Percentiles rank a stretch among this genome's conserved stretches.
Evolutionary conservation across 345 rosid genomes (phyloP).

Genomic region (Bruguiera sexangula): DNA sequence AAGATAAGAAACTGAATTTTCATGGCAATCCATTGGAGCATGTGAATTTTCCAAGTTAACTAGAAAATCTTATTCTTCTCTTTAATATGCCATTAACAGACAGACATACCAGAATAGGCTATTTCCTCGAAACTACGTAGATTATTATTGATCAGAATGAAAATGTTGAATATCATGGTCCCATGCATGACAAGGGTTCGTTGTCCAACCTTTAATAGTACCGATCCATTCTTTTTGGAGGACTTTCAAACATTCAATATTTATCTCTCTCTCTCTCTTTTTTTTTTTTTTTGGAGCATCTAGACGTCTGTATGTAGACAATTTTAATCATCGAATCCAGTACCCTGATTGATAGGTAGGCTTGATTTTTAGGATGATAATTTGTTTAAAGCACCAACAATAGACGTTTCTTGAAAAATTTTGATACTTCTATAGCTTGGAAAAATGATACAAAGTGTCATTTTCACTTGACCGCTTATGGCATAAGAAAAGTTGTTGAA

Average conservation of each 20-base stretch:
- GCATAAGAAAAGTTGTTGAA: background rate
- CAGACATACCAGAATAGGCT: slow-evolving; percentile 3
- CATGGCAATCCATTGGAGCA: background rate
- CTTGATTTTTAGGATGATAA: background rate
- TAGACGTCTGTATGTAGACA: slow-evolving; percentile 45
- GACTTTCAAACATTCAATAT: slow-evolving; percentile 14
- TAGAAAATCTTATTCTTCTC: too few species aligned
- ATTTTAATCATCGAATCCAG: slow-evolving; percentile 19
- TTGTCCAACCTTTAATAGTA: background rate
- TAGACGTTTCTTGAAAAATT: too few species aligned
- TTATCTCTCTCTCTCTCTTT: background rate
- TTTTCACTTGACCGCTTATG: slow-evolving; percentile 2
- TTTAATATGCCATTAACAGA: slow-evolving; percentile 3
- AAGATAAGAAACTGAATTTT: background rate
- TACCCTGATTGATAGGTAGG: background rate
- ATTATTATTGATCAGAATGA: background rate
- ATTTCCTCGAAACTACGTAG: slow-evolving; percentile 33
- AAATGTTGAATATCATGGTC: slow-evolving; percentile 2
- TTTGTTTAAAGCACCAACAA: too few species aligned
- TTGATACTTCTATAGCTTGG: background rate
- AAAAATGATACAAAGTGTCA: background rate
- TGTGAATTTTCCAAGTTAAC: background rate
- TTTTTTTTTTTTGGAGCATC: slow-evolving; percentile 9
- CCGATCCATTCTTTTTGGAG: slow-evolving; percentile 26
- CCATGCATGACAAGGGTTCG: background rate